Conservation (phyloP, 2,329 filamentous ascomycete species). For the Rhynchosporium graminicola region DNA sequence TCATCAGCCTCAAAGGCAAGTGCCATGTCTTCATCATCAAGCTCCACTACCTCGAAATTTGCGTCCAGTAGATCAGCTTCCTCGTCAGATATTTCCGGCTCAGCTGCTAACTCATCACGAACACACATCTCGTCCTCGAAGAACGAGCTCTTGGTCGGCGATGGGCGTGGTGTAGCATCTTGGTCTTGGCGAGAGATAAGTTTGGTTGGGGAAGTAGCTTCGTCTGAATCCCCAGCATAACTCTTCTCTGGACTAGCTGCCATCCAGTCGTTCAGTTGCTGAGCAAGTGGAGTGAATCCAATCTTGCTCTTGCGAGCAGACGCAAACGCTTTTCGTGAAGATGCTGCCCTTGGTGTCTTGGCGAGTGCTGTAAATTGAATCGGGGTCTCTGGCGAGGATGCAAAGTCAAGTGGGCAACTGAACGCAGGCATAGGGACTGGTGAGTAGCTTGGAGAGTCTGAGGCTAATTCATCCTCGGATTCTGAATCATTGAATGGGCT, state of each 20-base stretch:
- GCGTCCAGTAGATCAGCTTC: slow-evolving; percentile 40
- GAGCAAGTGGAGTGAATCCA: slow-evolving; percentile 65
- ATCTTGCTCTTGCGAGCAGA: slow-evolving; percentile 39
- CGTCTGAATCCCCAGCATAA: slow-evolving; percentile 18
- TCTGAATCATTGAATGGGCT: slow-evolving; percentile 52
- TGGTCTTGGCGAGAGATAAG: slow-evolving; percentile 7
- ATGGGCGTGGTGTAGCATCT: slow-evolving; percentile 22
- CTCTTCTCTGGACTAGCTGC: slow-evolving; percentile 56
- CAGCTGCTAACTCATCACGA: slow-evolving; percentile 43
- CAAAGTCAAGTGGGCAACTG: slow-evolving; percentile 38
- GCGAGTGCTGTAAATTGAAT: slow-evolving; percentile 36
- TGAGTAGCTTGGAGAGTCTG: slow-evolving; percentile 37
- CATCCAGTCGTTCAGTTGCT: slow-evolving; percentile 63
- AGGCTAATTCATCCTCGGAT: slow-evolving; percentile 55
- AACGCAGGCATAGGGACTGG: slow-evolving; percentile 31
- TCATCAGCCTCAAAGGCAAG: slow-evolving; percentile 60
- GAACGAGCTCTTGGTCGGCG: slow-evolving; percentile 50
- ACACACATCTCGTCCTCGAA: slow-evolving; percentile 64
- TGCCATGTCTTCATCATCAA: slow-evolving; percentile 58
- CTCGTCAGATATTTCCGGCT: slow-evolving; percentile 40
- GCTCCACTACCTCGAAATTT: slow-evolving; percentile 49
- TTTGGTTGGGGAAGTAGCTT: slow-evolving; percentile 25
- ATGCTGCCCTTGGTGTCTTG: slow-evolving; percentile 30
- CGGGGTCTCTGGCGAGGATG: slow-evolving; percentile 47
- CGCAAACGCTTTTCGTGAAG: slow-evolving; percentile 16